phyloP scores from a whole-genome alignment of 805 yeast genomes.

The Suhomyces vadensis region DNA sequence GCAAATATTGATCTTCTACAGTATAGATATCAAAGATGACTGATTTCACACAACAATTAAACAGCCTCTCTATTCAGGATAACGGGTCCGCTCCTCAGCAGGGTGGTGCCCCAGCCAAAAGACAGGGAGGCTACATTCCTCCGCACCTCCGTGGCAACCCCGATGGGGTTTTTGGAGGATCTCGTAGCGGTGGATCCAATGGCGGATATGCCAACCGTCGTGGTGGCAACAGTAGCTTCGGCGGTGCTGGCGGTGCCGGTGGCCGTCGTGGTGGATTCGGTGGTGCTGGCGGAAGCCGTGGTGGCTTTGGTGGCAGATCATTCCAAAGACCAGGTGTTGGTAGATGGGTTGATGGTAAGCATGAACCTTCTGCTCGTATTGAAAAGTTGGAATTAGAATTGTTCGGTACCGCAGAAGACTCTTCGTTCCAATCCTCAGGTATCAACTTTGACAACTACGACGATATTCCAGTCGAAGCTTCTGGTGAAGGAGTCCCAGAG shows the following conservation, averaged over 20 bases:
- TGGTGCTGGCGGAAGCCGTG: conserved; percentile 19
- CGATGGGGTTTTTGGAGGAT: conserved; percentile 29
- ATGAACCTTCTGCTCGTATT: conserved; percentile 76
- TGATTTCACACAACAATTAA: conserved; percentile 58
- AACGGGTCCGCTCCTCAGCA: conserved; percentile 17
- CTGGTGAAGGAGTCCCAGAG: conserved; percentile 94
- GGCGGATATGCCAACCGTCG: conserved; percentile 16
- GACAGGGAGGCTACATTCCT: conserved; percentile 28
- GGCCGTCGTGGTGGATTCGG: conserved; percentile 17
- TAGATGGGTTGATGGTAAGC: conserved; percentile 82
- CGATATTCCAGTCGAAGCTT: conserved; percentile 97
- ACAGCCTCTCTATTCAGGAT: conserved; percentile 53
- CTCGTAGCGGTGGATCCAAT: conserved; percentile 28
- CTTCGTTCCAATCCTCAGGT: conserved; percentile 86
- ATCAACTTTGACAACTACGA: conserved; percentile 98
- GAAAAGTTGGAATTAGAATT: conserved; percentile 72
- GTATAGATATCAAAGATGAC: conserved; percentile 44
- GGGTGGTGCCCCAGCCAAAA: neutral
- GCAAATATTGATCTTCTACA: conserved; percentile 8
- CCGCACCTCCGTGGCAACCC: conserved; percentile 33
- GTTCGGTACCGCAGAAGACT: conserved; percentile 78
- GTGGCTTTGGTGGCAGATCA: conserved; percentile 26
- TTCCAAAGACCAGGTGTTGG: conserved; percentile 63
- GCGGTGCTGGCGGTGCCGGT: conserved; percentile 18
- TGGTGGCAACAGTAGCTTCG: conserved; percentile 18